These are phyloP conservation scores for Rhodotorula mucilaginosa DNA, from an alignment of 1,284 basidiomycete genomes.

Conservation along the genomic window DNA sequence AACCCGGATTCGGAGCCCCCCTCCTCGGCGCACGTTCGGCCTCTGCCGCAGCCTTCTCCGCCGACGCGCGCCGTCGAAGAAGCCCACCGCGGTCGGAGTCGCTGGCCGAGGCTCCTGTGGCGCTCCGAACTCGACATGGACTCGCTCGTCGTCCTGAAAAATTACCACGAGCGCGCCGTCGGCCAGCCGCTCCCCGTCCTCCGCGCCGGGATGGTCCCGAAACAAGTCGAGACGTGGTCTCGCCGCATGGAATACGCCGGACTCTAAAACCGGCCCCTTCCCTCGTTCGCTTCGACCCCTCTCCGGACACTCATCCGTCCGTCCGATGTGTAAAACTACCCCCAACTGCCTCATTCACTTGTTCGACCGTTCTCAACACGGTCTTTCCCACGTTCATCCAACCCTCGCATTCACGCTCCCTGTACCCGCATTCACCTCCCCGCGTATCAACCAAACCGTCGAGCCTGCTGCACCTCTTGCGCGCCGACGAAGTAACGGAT, in stretches of 20 bases:
- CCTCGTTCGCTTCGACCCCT: not conserved
- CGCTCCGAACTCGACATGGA: constrained; percentile 33
- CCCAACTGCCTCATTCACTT: not conserved
- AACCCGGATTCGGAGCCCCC: not conserved
- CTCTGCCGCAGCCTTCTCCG: constrained; percentile 8
- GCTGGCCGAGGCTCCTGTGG: constrained; percentile 38
- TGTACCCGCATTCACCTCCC: not conserved
- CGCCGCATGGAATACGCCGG: constrained; percentile 30
- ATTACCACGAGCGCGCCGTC: constrained; percentile 37
- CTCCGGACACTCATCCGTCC: not conserved
- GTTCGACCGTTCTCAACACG: too few species aligned
- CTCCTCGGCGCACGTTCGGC: not conserved
- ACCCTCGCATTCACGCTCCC: not conserved
- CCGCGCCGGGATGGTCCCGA: constrained; percentile 8
- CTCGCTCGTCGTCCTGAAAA: constrained; percentile 21
- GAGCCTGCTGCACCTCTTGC: not conserved
- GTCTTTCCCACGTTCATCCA: not conserved
- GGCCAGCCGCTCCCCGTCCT: constrained; percentile 33
- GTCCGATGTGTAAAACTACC: not conserved
- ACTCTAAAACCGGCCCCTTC: constrained; percentile 16
- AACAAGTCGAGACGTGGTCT: constrained; percentile 21
- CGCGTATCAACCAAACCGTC: not conserved
- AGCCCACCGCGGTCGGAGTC: constrained; percentile 20
- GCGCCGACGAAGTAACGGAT: not conserved
- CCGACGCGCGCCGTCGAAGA: constrained; percentile 4